A percentile compares a stretch with the other conserved stretches of the same genome.
Evolutionary conservation across 2,329 filamentous ascomycete genomes (phyloP).

Genomic region (Massarina eburnea): DNA sequence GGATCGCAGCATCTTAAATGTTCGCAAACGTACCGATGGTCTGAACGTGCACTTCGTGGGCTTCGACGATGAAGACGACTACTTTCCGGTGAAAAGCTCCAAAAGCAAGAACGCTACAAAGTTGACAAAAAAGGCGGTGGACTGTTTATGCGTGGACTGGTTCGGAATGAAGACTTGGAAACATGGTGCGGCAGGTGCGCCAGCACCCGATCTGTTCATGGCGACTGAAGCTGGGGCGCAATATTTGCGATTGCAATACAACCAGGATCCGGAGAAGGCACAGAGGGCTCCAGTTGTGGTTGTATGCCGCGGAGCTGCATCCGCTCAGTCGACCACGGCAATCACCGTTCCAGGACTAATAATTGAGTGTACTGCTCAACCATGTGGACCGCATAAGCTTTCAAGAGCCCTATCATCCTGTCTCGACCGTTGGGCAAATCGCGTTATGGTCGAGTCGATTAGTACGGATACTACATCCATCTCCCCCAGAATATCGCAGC

Average conservation of each 20-base stretch:
- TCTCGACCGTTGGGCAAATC: slow-evolving; percentile 33
- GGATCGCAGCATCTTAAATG: slow-evolving; percentile 24
- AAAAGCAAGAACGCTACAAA: slow-evolving; percentile 36
- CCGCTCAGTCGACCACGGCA: slow-evolving; percentile 37
- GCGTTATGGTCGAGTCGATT: slow-evolving; percentile 11
- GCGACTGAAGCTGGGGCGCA: slow-evolving; percentile 37
- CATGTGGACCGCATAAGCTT: slow-evolving; percentile 44
- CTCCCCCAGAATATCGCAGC: slow-evolving; percentile 9
- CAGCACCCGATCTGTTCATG: slow-evolving; percentile 30
- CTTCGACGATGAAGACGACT: slow-evolving; percentile 36
- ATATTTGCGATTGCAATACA: slow-evolving; percentile 28
- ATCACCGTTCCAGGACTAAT: slow-evolving; percentile 38
- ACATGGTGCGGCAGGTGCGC: slow-evolving; percentile 9
- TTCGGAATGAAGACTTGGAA: slow-evolving; percentile 35
- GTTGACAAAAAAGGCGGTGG: slow-evolving; percentile 34
- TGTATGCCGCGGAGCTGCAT: slow-evolving; percentile 37
- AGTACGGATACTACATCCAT: slow-evolving; percentile 9
- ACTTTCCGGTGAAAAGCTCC: slow-evolving; percentile 28
- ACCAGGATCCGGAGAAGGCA: slow-evolving; percentile 16
- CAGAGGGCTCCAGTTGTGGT: slow-evolving; percentile 34
- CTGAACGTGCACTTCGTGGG: slow-evolving; percentile 36
- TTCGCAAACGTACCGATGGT: slow-evolving; percentile 31
- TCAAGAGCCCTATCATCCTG: slow-evolving; percentile 38
- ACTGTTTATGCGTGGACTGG: slow-evolving; percentile 38
- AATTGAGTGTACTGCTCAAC: slow-evolving; percentile 39